Evolutionary conservation across 345 rosid genomes (phyloP).

Genomic region (Syzygium grande): DNA sequence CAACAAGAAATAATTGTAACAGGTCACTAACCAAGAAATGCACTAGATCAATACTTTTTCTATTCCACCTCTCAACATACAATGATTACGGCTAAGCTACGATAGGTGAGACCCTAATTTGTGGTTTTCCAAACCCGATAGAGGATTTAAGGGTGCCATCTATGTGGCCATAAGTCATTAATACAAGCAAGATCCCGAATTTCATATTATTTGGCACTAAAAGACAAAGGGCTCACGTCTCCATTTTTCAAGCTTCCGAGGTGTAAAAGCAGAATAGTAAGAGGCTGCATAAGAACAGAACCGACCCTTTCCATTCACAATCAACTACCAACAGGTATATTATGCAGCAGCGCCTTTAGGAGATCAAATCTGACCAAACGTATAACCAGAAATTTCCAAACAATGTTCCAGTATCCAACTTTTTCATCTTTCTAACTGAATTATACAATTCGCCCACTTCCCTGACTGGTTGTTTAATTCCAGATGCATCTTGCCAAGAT

Average conservation of each 20-base stretch:
- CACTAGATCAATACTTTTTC: background rate
- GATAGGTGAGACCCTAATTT: background rate
- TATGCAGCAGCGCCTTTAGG: background rate
- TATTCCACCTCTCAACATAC: background rate
- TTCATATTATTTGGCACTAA: background rate
- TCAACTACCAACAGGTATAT: background rate
- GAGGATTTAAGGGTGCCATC: background rate
- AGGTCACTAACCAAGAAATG: background rate
- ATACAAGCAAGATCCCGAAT: too few relatives aligned
- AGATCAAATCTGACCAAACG: background rate
- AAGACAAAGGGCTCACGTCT: background rate
- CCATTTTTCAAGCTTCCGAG: background rate
- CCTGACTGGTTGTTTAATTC: background rate
- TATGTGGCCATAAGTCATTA: background rate
- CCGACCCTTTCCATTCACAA: background rate
- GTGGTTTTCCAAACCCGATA: background rate
- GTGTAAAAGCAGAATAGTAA: fast-evolving
- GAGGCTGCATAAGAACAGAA: background rate
- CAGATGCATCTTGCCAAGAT: background rate
- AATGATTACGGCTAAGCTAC: background rate
- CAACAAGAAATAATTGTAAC: background rate
- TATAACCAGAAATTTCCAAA: background rate
- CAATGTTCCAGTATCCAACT: background rate
- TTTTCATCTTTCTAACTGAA: background rate
- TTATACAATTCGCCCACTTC: background rate